Conservation (phyloP, 176 grass and related monocot genomes). For the Lolium rigidum region DNA sequence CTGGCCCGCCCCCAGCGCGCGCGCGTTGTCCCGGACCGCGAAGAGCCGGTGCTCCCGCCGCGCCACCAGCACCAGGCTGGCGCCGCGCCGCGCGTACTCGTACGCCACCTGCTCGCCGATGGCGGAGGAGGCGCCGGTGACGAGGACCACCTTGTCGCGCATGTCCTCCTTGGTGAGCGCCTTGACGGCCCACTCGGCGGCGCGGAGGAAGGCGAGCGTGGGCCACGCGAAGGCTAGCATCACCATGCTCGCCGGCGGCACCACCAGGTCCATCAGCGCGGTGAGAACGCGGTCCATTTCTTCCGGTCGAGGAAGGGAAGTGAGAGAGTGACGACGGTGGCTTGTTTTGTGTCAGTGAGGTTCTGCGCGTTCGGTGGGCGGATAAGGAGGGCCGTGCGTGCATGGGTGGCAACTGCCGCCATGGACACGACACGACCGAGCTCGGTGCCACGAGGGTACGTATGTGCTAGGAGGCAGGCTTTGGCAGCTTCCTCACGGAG, state of each 20-base stretch:
- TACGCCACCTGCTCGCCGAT: constrained; percentile 97
- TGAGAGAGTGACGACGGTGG: not conserved
- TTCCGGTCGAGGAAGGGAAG: not conserved
- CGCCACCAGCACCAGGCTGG: constrained; percentile 80
- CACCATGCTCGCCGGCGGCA: constrained; percentile 96
- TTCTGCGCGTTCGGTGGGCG: not conserved
- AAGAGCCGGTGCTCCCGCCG: constrained; percentile 84
- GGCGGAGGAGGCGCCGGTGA: constrained; percentile 84
- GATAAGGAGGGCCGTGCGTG: constrained; percentile 11
- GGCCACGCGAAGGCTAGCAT: constrained; percentile 93
- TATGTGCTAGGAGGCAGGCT: not conserved
- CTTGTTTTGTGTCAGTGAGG: not conserved
- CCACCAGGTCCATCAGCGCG: constrained; percentile 71
- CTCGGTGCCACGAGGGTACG: not conserved
- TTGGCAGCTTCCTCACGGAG: constrained; percentile 4
- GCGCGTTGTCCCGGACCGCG: constrained; percentile 71
- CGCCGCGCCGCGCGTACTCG: constrained; percentile 80
- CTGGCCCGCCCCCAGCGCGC: constrained; percentile 69
- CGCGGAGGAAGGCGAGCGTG: constrained; percentile 70
- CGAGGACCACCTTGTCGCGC: constrained; percentile 76
- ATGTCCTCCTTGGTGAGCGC: constrained; percentile 73
- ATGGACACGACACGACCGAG: constrained; percentile 6
- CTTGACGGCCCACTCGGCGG: constrained; percentile 66
- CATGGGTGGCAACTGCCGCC: constrained; percentile 22
- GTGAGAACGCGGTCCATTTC: constrained; percentile 58